These are phyloP conservation scores for Macaranga tanarius DNA, from an alignment of 441 rosid species.

Conservation along the genomic window DNA sequence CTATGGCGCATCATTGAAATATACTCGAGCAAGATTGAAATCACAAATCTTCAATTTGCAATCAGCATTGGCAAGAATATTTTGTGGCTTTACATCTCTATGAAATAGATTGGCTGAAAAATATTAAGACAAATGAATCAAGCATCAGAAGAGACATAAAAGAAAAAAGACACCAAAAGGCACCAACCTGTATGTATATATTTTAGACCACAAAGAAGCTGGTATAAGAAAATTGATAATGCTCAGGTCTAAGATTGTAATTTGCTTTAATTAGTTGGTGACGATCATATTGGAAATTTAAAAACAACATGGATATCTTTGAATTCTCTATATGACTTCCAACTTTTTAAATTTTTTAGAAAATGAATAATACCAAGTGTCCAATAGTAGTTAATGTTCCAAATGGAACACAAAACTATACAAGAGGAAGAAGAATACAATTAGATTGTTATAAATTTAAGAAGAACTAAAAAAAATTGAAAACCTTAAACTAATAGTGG, in stretches of 20 bases:
- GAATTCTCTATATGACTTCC: constrained; percentile 87
- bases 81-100: constrained; percentile 94
- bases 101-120: constrained; percentile 94
- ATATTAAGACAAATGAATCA: constrained; percentile 24
- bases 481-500: neutral
- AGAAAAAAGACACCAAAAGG: constrained; percentile 17
- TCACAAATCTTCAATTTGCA: constrained; percentile 98
- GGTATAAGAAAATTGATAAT: constrained; percentile 95
- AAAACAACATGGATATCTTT: constrained; percentile 90
- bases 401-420: no score
- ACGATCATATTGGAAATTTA: constrained; percentile 97
- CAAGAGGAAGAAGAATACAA: no score
- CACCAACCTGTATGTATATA: constrained; percentile 81
- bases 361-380: no score
- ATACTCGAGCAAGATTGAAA: constrained; percentile 96
- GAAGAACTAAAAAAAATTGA: no score
- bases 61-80: constrained; percentile 97
- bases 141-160: constrained; percentile 11
- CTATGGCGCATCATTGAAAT: constrained; percentile 95
- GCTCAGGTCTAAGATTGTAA: constrained; percentile 95
- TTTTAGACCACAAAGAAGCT: constrained; percentile 94
- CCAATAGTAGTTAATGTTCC: no score
- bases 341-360: no score
- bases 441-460: no score
- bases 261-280: constrained; percentile 95